Conservation (phyloP, 2,329 filamentous ascomycete genomes). For the Alternaria atra region DNA sequence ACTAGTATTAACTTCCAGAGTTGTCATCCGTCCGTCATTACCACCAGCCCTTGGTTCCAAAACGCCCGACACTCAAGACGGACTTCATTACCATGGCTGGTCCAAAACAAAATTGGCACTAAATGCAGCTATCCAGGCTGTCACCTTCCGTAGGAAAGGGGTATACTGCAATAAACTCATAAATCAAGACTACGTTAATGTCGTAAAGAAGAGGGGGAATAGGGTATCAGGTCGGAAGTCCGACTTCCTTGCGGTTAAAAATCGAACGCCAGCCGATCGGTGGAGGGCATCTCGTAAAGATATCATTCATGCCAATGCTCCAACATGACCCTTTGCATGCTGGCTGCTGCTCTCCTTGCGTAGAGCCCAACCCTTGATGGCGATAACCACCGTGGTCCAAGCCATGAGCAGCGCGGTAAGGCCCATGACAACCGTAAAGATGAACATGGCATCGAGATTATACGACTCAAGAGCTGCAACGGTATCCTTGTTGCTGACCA, state of each 20-base stretch:
- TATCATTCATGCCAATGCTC: constrained; percentile 36
- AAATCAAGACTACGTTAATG: constrained; percentile 13
- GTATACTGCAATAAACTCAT: constrained; percentile 41
- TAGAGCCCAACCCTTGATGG: constrained; percentile 85
- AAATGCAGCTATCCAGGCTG: constrained; percentile 39
- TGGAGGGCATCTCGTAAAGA: neutral
- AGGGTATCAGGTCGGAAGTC: constrained; percentile 11
- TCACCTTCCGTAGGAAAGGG: constrained; percentile 29
- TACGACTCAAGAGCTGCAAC: constrained; percentile 80
- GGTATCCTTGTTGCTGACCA: constrained; percentile 83
- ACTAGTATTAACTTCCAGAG: neutral
- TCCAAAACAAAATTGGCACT: constrained; percentile 7
- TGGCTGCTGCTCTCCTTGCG: constrained; percentile 46
- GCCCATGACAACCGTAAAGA: constrained; percentile 88
- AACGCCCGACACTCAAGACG: neutral
- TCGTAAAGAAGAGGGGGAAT: constrained; percentile 26
- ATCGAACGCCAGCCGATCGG: neutral
- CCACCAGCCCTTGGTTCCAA: neutral
- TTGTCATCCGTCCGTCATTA: neutral
- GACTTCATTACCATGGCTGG: constrained; percentile 5
- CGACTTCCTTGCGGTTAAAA: neutral
- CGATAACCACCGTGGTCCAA: constrained; percentile 79
- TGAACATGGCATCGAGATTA: constrained; percentile 87
- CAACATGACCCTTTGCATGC: constrained; percentile 36
- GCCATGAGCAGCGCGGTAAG: constrained; percentile 85